Conservation (phyloP, 257 asterid genomes). For the Solanum okadae region DNA sequence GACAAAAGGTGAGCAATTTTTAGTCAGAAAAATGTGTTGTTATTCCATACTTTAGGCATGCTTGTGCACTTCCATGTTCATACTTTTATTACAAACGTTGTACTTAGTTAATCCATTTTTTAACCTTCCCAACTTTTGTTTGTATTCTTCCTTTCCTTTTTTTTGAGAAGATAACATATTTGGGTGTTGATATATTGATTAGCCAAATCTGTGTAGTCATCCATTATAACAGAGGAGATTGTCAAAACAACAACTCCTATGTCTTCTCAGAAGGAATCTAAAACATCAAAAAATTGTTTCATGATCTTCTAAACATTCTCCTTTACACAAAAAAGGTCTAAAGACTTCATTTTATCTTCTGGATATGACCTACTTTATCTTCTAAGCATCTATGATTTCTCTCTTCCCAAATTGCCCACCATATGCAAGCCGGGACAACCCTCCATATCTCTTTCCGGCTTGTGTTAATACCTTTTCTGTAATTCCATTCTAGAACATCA, state of each 20-base stretch:
- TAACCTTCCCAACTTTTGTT: neutral
- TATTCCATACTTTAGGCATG: slow-evolving; percentile 6
- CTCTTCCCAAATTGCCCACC: neutral
- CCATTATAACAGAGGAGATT: neutral
- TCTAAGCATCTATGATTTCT: neutral
- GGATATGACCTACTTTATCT: neutral
- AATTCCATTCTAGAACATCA: neutral
- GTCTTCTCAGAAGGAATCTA: neutral
- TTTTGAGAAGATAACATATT: neutral
- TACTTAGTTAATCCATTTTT: neutral
- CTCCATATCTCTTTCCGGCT: neutral
- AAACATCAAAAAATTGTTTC: neutral
- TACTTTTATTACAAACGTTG: neutral
- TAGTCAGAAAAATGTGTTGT: neutral
- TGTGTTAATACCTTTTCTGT: neutral
- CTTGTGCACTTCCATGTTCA: neutral
- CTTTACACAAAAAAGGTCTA: neutral
- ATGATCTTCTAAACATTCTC: neutral
- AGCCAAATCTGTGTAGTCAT: neutral
- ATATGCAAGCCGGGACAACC: neutral
- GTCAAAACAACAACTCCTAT: neutral
- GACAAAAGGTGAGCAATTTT: slow-evolving; percentile 50
- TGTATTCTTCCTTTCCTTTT: neutral
- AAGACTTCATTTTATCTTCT: neutral
- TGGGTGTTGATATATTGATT: neutral